These are phyloP conservation scores for Daldinia decipiens DNA, from an alignment of 495 filamentous ascomycete species.

Conservation along the genomic window DNA sequence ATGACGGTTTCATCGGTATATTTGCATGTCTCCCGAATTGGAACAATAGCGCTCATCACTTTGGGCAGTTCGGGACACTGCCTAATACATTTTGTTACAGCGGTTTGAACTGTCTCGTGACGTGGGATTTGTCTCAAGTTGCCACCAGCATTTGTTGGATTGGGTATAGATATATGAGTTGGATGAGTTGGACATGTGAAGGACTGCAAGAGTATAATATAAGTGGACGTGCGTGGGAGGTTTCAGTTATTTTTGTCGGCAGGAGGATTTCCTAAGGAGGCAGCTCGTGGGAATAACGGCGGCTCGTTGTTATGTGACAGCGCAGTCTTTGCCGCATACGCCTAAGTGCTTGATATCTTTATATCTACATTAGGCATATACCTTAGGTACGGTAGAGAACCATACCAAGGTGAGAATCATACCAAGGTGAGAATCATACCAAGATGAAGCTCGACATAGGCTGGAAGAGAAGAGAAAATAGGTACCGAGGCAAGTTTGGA, in stretches of 20 bases:
- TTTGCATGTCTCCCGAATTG: constrained; percentile 3
- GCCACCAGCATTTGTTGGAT: constrained; percentile 1
- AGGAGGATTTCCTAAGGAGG: constrained; percentile 28
- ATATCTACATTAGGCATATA: neutral
- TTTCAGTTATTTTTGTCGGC: constrained; percentile 36
- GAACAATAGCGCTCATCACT: constrained; percentile 20
- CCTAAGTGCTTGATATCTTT: neutral
- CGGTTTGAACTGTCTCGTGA: constrained; percentile 8
- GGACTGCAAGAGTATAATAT: constrained; percentile 15
- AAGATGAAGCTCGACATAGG: neutral
- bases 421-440: neutral
- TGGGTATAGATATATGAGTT: constrained; percentile 14
- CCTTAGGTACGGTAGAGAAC: no score
- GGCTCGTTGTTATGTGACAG: neutral
- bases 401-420: neutral
- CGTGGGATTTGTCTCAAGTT: constrained; percentile 32
- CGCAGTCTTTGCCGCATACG: constrained; percentile 5
- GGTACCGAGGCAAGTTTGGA: neutral
- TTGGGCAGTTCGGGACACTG: constrained; percentile 11
- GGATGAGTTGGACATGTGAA: neutral
- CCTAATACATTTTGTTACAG: constrained; percentile 6
- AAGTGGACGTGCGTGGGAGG: constrained; percentile 13
- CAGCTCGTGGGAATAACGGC: constrained; percentile 13
- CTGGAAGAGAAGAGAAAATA: neutral
- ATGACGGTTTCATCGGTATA: constrained; percentile 4